phyloP scores from a whole-genome alignment of 441 rosid species.

The Daphne laureola region DNA sequence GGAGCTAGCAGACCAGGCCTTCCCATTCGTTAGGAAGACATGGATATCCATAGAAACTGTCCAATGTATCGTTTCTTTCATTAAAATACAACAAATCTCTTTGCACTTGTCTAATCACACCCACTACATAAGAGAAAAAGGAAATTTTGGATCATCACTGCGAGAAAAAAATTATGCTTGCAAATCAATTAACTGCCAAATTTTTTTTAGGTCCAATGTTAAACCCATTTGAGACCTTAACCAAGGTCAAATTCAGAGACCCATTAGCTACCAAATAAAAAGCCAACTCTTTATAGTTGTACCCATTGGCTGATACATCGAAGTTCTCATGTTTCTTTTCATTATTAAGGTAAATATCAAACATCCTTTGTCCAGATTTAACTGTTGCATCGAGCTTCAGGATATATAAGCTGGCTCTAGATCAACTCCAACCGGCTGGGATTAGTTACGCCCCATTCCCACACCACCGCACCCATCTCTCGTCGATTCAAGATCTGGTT shows the following conservation, averaged over 20 bases:
- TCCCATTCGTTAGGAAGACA: constrained; percentile 47
- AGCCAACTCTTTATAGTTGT: constrained; percentile 28
- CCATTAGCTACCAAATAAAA: constrained; percentile 31
- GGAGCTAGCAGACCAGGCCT: constrained; percentile 43
- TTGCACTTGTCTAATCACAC: constrained; percentile 26
- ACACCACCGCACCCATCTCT: too few species aligned
- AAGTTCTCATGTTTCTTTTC: constrained; percentile 22
- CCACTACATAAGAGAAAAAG: constrained; percentile 25
- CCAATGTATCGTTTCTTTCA: constrained; percentile 21
- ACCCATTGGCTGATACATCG: constrained; percentile 35
- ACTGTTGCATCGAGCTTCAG: constrained; percentile 34
- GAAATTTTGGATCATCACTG: neutral
- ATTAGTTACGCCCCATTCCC: too few species aligned
- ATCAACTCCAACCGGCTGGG: constrained; percentile 31
- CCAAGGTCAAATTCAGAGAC: constrained; percentile 49
- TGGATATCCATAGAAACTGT: constrained; percentile 65
- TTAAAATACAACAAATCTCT: constrained; percentile 28
- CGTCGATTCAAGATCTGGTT: too few species aligned
- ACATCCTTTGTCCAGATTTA: constrained; percentile 38
- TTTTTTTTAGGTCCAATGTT: constrained; percentile 54
- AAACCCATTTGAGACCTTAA: constrained; percentile 30
- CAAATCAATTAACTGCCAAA: too few species aligned
- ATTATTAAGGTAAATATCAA: constrained; percentile 41
- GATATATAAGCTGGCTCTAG: constrained; percentile 39
- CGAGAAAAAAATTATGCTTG: too few species aligned